Evolutionary conservation across 2,329 filamentous ascomycete genomes (phyloP), one percentile per base, ranked within the genome.

Genomic region (Monilinia fructigena): DNA sequence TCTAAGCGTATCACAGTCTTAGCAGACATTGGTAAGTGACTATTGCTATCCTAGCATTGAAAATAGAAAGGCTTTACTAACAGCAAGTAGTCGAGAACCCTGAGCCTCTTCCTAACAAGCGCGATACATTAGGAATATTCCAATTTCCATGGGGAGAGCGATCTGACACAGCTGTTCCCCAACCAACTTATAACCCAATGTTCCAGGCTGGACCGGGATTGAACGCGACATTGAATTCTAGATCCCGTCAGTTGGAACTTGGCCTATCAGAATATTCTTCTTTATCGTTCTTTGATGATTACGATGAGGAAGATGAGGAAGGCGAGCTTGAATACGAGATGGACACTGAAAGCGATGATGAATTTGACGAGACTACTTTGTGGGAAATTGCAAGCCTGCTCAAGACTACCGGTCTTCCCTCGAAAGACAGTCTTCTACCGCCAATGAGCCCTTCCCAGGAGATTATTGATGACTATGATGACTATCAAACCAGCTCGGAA

Each of bases 141-240:
- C 84, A 87, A 71, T 88, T 88, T 70, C 85, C 86, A 2, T 88
- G 85, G 85, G 86, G 86, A 18, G 86, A 88, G 76, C 83, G 77
- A 71, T 88, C 86, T 26, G 85, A 88, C 74, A 81, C 80, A 63
- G 82, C 82, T 12, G 67, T 75, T 8, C 74, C 82, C 76, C 38
- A 74, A 82, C 65, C 79, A 79, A 69, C 75, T 76, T 65, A 77
- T 55, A 70, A 71, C n/a, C 67, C 70, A 55, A 59, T 58, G 47
- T 58, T 72, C 18, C 60, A 69, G 2, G 50, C 71, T 16, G 68
- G 65, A 20, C 69, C 70, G 64, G 56, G 69, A 8, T 58, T 74
- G 20, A 73, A 70, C 45, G 48, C 71, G n/a, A 71, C 55, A 16
- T 67, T 73, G 18, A 70, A 74, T 50, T 72, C 72, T 28, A 67